Evolutionary conservation across 768 basidiomycete species (phyloP).

Genomic region (Hygrocybe punicea): DNA sequence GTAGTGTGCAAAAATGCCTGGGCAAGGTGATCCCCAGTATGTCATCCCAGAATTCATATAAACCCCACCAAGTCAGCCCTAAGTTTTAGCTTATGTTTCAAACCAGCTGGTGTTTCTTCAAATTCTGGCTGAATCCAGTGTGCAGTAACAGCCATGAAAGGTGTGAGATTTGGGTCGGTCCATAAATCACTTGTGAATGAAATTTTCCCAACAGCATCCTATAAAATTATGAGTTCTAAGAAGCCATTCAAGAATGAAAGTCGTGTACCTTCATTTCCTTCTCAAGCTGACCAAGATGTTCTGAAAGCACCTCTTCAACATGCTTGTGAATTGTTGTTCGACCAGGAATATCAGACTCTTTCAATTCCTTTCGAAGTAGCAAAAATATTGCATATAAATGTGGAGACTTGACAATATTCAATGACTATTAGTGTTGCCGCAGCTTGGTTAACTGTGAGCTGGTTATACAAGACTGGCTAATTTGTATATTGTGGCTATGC

Average conservation of each 20-base stretch:
- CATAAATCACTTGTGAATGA: slow-evolving; percentile 38
- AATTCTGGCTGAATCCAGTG: slow-evolving; percentile 36
- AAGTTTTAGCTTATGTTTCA: slow-evolving; percentile 24
- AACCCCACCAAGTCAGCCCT: slow-evolving; percentile 38
- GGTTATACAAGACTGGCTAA: too few species aligned
- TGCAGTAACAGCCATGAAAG: slow-evolving; percentile 43
- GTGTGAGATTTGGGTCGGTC: slow-evolving; percentile 32
- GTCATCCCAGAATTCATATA: slow-evolving; percentile 30
- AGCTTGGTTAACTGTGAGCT: too few species aligned
- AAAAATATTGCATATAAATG: slow-evolving; percentile 18
- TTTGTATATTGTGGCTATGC: too few species aligned
- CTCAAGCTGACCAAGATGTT: slow-evolving; percentile 20
- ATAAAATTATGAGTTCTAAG: neutral
- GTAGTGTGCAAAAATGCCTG: slow-evolving; percentile 29
- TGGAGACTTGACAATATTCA: slow-evolving; percentile 26
- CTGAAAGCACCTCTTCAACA: slow-evolving; percentile 22
- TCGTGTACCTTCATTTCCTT: slow-evolving; percentile 19
- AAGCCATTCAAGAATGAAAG: neutral
- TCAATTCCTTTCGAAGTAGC: slow-evolving; percentile 25
- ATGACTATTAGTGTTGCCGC: too few species aligned
- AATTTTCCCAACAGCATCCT: slow-evolving; percentile 32
- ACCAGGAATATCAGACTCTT: slow-evolving; percentile 33
- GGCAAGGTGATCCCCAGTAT: slow-evolving; percentile 39
- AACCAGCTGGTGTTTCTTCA: slow-evolving; percentile 17
- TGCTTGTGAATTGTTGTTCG: slow-evolving; percentile 21